phyloP scores from a whole-genome alignment of 768 basidiomycete genomes.

The Hirschioporus abietinus region DNA sequence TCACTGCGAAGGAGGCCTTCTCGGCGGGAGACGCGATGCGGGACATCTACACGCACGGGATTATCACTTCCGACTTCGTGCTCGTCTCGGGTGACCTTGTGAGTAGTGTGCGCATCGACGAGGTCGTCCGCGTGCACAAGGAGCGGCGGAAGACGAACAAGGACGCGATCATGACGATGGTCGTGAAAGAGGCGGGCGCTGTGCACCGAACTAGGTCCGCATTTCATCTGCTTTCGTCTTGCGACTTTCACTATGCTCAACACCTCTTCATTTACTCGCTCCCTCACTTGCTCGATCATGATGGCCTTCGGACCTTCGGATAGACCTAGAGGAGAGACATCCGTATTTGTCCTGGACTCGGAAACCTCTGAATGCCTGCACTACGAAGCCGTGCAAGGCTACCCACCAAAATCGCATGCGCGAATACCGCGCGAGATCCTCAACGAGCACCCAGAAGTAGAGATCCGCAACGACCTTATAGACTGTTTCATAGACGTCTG shows the following conservation, averaged over 20 bases:
- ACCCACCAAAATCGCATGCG: conserved; percentile 56
- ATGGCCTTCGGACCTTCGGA: background rate
- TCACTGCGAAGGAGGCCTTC: conserved; percentile 82
- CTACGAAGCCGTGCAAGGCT: conserved; percentile 71
- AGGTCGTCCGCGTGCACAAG: conserved; percentile 85
- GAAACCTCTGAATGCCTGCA: conserved; percentile 78
- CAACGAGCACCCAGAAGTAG: conserved; percentile 67
- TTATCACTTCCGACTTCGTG: conserved; percentile 88
- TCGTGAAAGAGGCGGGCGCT: conserved; percentile 73
- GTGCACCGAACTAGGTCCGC: conserved; percentile 69
- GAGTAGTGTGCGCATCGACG: conserved; percentile 87
- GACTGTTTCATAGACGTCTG: conserved; percentile 92
- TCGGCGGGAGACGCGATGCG: conserved; percentile 91
- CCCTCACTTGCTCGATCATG: background rate
- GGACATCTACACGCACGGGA: conserved; percentile 86
- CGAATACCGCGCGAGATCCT: conserved; percentile 78
- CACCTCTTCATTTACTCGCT: background rate
- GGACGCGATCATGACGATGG: conserved; percentile 96
- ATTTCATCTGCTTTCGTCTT: background rate
- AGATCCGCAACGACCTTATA: conserved; percentile 83
- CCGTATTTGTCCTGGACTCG: conserved; percentile 74
- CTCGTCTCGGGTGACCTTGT: conserved; percentile 90
- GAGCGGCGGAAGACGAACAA: conserved; percentile 81
- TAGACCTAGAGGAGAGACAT: conserved; percentile 68
- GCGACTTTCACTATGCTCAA: background rate